Conservation (phyloP, 192 early-diverging fungal species). For the Geranomyces variabilis region DNA sequence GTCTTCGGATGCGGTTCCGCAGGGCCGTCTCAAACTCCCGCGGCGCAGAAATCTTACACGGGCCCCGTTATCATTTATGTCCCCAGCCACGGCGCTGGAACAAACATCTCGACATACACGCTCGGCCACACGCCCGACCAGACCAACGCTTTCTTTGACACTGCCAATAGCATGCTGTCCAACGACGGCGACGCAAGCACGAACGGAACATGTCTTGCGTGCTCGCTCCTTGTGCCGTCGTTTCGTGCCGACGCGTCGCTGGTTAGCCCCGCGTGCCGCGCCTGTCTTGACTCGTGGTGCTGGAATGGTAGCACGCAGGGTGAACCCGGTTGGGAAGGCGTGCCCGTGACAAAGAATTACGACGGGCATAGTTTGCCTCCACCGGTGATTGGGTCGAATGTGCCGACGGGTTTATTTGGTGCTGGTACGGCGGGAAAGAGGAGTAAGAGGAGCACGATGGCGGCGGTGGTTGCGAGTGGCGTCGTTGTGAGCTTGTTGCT, state of each 20-base stretch:
- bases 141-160: constrained; percentile 14
- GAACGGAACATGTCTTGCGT: constrained; percentile 14
- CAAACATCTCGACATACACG: constrained; percentile 38
- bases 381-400: constrained; percentile 11
- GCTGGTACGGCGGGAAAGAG: no score
- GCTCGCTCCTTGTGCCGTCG: constrained; percentile 7
- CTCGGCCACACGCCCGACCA: constrained; percentile 18
- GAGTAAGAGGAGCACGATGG: no score
- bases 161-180: constrained; percentile 11
- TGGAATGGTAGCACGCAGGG: constrained; percentile 23
- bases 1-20: constrained; percentile 36
- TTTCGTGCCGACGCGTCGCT: neutral
- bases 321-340: constrained; percentile 8
- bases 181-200: neutral
- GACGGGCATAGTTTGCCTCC: constrained; percentile 7
- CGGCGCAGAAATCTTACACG: neutral
- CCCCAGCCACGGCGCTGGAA: constrained; percentile 23
- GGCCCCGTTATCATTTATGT: constrained; percentile 36
- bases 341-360: constrained; percentile 18
- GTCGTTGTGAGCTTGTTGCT: no score
- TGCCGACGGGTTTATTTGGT: neutral
- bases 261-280: neutral
- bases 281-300: constrained; percentile 25
- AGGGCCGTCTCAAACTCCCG: no score
- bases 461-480: no score